Evolutionary conservation across 805 yeast genomes (phyloP).

Genomic region (Teunomyces atbi): DNA sequence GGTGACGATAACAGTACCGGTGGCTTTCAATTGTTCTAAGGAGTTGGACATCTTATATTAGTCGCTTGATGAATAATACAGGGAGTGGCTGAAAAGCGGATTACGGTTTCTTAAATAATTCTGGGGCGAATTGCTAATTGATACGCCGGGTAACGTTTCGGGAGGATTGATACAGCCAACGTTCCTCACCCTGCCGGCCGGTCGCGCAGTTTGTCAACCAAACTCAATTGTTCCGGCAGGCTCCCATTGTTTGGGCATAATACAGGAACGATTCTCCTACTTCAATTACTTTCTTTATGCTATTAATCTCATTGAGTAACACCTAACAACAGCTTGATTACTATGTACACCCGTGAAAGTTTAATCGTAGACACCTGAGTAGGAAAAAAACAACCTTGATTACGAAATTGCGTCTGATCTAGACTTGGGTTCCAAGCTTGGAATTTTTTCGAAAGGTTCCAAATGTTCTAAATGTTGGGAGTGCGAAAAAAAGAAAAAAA

Average conservation of each 20-base stretch:
- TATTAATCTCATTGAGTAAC: too few species aligned
- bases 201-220: neutral
- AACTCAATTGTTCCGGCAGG: neutral
- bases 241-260: too few species aligned
- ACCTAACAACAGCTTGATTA: too few species aligned
- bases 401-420: neutral
- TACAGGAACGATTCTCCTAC: too few species aligned
- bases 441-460: neutral
- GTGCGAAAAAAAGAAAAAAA: too few species aligned
- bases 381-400: neutral
- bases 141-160: conserved; percentile 3
- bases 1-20: conserved; percentile 96
- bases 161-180: neutral
- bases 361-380: neutral
- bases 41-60: conserved; percentile 45
- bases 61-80: neutral
- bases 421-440: neutral
- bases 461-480: neutral
- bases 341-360: neutral
- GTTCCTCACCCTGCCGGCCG: neutral
- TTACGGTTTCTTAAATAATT: neutral
- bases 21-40: conserved; percentile 86
- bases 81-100: neutral
- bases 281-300: too few species aligned
- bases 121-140: conserved; percentile 1